Conservation (phyloP, 805 yeast species). For the Candida piceae region DNA sequence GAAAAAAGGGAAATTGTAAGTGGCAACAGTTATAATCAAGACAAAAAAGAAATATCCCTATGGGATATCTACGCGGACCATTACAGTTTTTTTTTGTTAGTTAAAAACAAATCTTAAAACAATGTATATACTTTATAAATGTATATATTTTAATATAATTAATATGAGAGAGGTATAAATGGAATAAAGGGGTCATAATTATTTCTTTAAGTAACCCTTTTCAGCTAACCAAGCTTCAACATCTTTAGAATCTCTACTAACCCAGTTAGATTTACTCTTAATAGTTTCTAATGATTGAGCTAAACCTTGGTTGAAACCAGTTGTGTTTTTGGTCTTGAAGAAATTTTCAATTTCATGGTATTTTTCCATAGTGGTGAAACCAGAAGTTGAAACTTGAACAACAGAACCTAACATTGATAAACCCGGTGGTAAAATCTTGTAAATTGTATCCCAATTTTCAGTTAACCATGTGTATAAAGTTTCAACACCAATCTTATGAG, state of each 20-base stretch:
- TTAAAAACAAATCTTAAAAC: too few species aligned
- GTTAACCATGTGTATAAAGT: conserved; percentile 69
- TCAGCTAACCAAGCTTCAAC: conserved; percentile 43
- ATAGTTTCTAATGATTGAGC: conserved; percentile 56
- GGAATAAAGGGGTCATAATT: too few species aligned
- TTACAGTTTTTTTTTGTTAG: too few species aligned
- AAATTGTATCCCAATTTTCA: conserved; percentile 65
- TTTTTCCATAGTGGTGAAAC: conserved; percentile 36
- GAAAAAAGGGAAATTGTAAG: too few species aligned
- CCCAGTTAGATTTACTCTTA: conserved; percentile 50
- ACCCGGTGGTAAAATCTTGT: conserved; percentile 71
- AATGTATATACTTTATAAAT: too few species aligned
- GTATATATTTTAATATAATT: too few species aligned
- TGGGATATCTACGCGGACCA: too few species aligned
- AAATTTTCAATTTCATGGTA: conserved; percentile 40
- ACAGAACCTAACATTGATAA: conserved; percentile 75
- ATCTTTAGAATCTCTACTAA: conserved; percentile 40
- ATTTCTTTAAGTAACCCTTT: conserved; percentile 18
- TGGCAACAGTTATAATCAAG: too few species aligned
- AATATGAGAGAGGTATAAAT: too few species aligned
- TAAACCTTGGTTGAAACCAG: conserved; percentile 55
- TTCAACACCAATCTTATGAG: conserved; percentile 59
- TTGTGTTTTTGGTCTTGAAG: conserved; percentile 44
- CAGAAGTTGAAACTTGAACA: conserved; percentile 51
- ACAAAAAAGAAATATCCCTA: too few species aligned